Base-by-base conservation (phyloP, 768 basidiomycete genomes). In the Leccinum pellstonianum region DNA sequence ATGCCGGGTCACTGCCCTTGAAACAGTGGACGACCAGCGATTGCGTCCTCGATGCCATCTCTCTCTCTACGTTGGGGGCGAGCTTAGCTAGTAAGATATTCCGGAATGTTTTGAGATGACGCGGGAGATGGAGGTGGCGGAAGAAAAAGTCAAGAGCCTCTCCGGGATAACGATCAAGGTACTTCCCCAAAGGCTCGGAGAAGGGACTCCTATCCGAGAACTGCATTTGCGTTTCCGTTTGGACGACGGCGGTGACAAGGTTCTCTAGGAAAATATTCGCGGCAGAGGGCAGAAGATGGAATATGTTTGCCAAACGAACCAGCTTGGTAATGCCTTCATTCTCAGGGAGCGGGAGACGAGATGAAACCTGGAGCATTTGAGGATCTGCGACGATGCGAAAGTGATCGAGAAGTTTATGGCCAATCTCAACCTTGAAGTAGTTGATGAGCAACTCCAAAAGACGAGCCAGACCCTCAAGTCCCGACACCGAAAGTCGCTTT, bases 341-440 rank as follows among this genome's bases (percentile, higher is more conserved):
- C 62, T 96, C 93, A 15, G 86, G 82, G 23, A 93, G 77, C 1
- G 94, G 91, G 5, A 90, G 81, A 59, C 86, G 84, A 0, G 93
- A 86, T 0, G 95, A 90, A 51, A 84, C 86, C 58, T 84, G 82
- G 27, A 98, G 81, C 79, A 92, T 87, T 64, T 88, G 87, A 14
- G 93, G 89, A 68, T 96, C 94, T 25, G 96, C 92, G 21, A 99
- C 88, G 38, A 90, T 86, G 47, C 89, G 87, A 77, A 96, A 98
- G 72, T 99, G 97, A 67, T 98, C 97, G 21, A 99, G 80, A 7
- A 99, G 85, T 75, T 99, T 99, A 73, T 92, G 86, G 1, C 97
- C 97, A 60, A 99, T 98, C 77, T 99, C 97, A 17, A 99, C 96
- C 73, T 98, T 98, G 86, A 99, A 99, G 76, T 99, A 98, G 73